Base-by-base conservation (phyloP, 2,329 filamentous ascomycete species). In the Camillea tinctor region DNA sequence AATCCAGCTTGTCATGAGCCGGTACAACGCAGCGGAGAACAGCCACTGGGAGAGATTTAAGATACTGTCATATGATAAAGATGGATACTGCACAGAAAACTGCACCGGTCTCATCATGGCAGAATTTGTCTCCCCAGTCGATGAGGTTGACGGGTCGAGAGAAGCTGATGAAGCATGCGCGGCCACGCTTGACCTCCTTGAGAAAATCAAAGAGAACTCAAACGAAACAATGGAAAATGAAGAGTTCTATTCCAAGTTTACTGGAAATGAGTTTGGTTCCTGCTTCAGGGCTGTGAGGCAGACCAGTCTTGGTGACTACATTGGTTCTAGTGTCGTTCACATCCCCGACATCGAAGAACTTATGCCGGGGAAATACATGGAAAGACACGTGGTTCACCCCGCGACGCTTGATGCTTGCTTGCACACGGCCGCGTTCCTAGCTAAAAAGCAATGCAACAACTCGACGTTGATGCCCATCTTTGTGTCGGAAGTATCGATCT, bases 361-460 rank as follows among this genome's bases (percentile, higher is more conserved):
- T 9, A 62, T 63, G 60, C 60, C 60, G 1, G 22, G 23, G 4
- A 4, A 36, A 3, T 58, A 58, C n/a, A 55, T 56, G 55, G 58
- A 56, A 17, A 55, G 52, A 6, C 58, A 60, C 24, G 24, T 58
- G 1, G 54, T 63, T 17, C 60, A 63, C 21, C 60, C 60, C 3
- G 22, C 26, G 21, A 52, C 52, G 2, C 30, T 60, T 15, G 60
- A 62, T 24, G 54, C 55, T 2, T 19, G 55, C 6, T 19, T 55
- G 6, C 55, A 58, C 15, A 22, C 56, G 15, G 52, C 26, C 17
- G 55, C 52, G 24, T 22, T 30, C 15, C 24, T 57, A n/a, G 57
- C 54, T 23, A 19, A 24, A 23, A 11, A 26, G 2, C n/a, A 60
- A 13, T 50, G n/a, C 19, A 44, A 8, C 24, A 49, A 19, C 23